Base-by-base conservation (phyloP, 148 eudicot genomes). In the Mesembryanthemum crystallinum region DNA sequence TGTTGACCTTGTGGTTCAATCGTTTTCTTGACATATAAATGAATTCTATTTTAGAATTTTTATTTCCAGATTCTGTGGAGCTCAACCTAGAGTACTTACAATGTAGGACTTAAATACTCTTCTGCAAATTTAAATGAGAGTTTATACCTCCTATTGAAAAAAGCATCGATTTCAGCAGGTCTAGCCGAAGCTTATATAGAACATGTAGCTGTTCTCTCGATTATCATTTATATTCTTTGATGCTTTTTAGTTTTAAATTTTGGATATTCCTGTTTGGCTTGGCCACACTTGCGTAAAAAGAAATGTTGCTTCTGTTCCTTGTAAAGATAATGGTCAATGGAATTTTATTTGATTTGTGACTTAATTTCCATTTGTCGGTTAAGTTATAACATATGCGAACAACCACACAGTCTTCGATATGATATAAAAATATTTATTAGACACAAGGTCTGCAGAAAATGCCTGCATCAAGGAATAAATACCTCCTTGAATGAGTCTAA, bases 401-500 rank as follows among this genome's bases (percentile, higher is more conserved):
- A 5, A 28, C 78, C 63, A 3, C 12, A 14, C 8, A 67, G 20
- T 7, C 29, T 68, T 69, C n/a, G 35, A 68, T 33, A 58, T 58
- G 62, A 70, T 47, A 43, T n/a, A 68, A 67, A 76, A 68, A 70
- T 65, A 58, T 18, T 11, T 18, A 28, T 29, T 7, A 25, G n/a
- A 37, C 27, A 49, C 51, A n/a, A 8, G 29, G 10, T 17, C 35
- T 39, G 42, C 62, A 8, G 64, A 33, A 42, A 42, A 64, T 52
- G 72, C 47, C 66, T 64, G 39, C 21, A 15, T 52, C 55, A 23
- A 51, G 61, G 35, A 23, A 64, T 18, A 72, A 63, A 70, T 52
- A 33, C 64, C 64, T 27, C 17, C 35, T 74, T 67, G 78, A 79
- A 79, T 0, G 14, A 75, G 78, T 79, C 82, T 39, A 27, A 30